Base-by-base conservation (phyloP, 257 asterid genomes). In the Schizonepeta tenuifolia region DNA sequence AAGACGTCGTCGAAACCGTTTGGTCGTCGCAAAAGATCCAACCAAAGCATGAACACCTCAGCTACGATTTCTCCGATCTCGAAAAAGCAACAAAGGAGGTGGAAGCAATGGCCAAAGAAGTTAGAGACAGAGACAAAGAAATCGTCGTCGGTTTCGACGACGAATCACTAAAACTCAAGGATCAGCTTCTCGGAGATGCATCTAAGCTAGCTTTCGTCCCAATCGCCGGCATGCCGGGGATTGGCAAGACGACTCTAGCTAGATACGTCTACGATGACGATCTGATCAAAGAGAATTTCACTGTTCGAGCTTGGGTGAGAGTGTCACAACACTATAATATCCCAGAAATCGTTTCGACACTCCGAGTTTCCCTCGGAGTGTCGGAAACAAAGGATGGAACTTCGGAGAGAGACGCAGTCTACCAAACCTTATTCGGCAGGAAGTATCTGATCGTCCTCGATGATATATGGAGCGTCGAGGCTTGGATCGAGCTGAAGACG, bases 391-490 rank as follows among this genome's bases (percentile, higher is more conserved):
- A 59, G 35, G 15, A 62, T 9, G 68, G 9, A 1, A 38, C 9
- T 1, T 0, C 11, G 2, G 53, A 62, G 10, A 38, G 3, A 0
- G 68, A 62, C 0, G n/a, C 1, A 5, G 28, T 47, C 17, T 9
- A 1, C 46, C 0, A 5, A 6, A 3, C 0, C n/a, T 47, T 46
- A 28, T 47, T 43, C 5, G 70, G 20, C 0, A 65, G 71, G 58
- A 46, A n/a, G 43, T 70, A 56, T 15, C 14, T 70, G 18, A 41
- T 70, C 13, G 75, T 70, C 11, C 31, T 70, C 10, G 75, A 70
- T 56, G 75, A 70, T 70, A 1, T 70, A 41, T 70, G 75, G 75
- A 70, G 58, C 8, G 24, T 5, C 1, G 11, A n/a, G 6, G 75
- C 66, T 70, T 56, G 57, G 67, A 46, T 41, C 10, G 31, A 56